phyloP scores from a whole-genome alignment of 352 stramenopile species.

The Phytophthora idaei region DNA sequence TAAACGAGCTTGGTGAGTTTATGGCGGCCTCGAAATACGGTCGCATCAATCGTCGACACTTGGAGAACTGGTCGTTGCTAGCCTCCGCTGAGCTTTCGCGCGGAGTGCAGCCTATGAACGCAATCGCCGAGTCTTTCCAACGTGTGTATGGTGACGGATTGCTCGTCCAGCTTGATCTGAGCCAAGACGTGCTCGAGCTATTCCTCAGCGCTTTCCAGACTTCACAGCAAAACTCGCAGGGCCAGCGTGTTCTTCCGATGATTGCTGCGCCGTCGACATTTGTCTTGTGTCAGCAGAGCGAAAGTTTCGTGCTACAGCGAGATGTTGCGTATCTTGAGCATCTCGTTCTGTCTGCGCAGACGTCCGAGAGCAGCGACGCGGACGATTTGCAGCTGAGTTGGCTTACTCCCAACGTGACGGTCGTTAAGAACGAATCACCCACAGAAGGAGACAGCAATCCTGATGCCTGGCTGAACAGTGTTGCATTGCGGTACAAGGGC shows the following conservation, averaged over 20 bases:
- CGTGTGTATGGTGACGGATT: slow-evolving; percentile 68
- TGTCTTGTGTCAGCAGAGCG: slow-evolving; percentile 61
- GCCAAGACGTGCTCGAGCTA: slow-evolving; percentile 36
- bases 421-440: neutral
- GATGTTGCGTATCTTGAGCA: slow-evolving; percentile 73
- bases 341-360: slow-evolving; percentile 42
- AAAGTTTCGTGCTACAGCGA: slow-evolving; percentile 56
- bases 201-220: slow-evolving; percentile 45
- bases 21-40: slow-evolving; percentile 30
- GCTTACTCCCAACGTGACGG: slow-evolving; percentile 26
- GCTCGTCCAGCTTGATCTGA: slow-evolving; percentile 48
- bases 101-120: slow-evolving; percentile 45
- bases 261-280: slow-evolving; percentile 51
- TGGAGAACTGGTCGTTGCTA: slow-evolving; percentile 81
- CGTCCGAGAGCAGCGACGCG: slow-evolving; percentile 9
- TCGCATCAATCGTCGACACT: slow-evolving; percentile 70
- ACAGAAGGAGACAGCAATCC: slow-evolving; percentile 2
- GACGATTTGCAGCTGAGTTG: slow-evolving; percentile 40
- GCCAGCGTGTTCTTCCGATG: slow-evolving; percentile 45
- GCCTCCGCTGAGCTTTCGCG: slow-evolving; percentile 69
- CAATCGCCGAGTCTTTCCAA: slow-evolving; percentile 63
- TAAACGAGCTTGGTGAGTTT: slow-evolving; percentile 37
- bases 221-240: slow-evolving; percentile 24
- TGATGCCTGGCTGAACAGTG: slow-evolving; percentile 41
- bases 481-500: slow-evolving; percentile 34